Base-by-base conservation (phyloP, 495 filamentous ascomycete species). In the Pyronema domesticum region DNA sequence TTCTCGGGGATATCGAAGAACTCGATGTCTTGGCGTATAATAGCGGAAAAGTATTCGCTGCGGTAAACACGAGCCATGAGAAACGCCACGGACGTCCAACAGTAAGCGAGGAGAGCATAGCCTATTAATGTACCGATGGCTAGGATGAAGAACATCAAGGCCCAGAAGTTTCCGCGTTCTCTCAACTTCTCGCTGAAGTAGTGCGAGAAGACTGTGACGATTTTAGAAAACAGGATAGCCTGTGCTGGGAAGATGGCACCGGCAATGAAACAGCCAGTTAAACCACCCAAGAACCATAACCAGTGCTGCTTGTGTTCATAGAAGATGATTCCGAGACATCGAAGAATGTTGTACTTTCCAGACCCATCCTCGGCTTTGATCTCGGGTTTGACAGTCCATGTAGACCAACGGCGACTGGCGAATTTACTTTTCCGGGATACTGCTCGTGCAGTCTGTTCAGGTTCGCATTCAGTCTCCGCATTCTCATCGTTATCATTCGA, bases 1-100 rank as follows among this genome's bases (percentile, higher is more conserved):
- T 85, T 82, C 47, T 78, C 73, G 39, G 73, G 68, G 3, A 67
- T 63, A 64, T 86, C 82, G 56, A 81, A 86, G 65, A 80, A 86
- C 0, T 71, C 62, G 15, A 77, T 75, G 17, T 58, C 62, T 56
- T 65, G 64, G 3, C 59, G 53, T 23, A 68, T 52, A 46, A 74
- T 67, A 53, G 68, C 71, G n/a, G 58, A 51, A 46, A 77, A 72
- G 40, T 73, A 73, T 58, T 70, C 67, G 3, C 56, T 63, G 17
- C 73, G 67, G 49, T 68, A 75, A 36, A 43, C 35, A 35, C 19
- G 34, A 7, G 17, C 9, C 40, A 42, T 45, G 5, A 18, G 8
- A 18, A 55, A 48, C 4, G 17, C 40, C 1, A 35, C 40, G 1
- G 43, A 37, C 7, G 54, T 53, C 49, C 53, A 37, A 55, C 61